Percentiles rank a stretch among this genome's conserved stretches.
phyloP scores from a whole-genome alignment of 2,329 filamentous ascomycete genomes.

The Phialophora expanda region DNA sequence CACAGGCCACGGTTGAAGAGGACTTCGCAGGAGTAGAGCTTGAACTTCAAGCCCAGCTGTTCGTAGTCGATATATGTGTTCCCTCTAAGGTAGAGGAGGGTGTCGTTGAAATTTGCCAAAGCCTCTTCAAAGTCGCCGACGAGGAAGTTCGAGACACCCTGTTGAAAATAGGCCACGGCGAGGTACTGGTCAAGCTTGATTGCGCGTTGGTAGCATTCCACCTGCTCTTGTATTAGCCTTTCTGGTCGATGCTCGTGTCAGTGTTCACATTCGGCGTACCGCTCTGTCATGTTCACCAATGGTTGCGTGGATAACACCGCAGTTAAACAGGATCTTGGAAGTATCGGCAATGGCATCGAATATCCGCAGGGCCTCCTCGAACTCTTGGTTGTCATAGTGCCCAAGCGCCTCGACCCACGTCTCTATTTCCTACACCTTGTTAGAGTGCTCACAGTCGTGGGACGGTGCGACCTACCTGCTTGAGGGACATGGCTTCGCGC shows the following conservation, averaged over 20 bases:
- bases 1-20: slow-evolving; percentile 96
- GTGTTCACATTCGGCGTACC: slow-evolving; percentile 55
- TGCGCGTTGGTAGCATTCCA: slow-evolving; percentile 92
- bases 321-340: slow-evolving; percentile 98
- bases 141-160: slow-evolving; percentile 97
- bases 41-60: slow-evolving; percentile 92
- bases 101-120: slow-evolving; percentile 98
- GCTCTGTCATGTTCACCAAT: slow-evolving; percentile 95
- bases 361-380: slow-evolving; percentile 81
- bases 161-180: slow-evolving; percentile 96
- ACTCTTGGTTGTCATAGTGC: slow-evolving; percentile 96
- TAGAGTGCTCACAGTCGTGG: background rate
- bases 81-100: slow-evolving; percentile 87
- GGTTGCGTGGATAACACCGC: slow-evolving; percentile 95
- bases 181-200: slow-evolving; percentile 92
- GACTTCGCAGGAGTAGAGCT: slow-evolving; percentile 95
- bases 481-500: slow-evolving; percentile 41
- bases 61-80: slow-evolving; percentile 99
- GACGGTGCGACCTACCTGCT: slow-evolving; percentile 38
- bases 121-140: slow-evolving; percentile 97
- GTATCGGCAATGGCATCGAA: slow-evolving; percentile 92
- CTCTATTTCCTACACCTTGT: slow-evolving; percentile 81
- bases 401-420: slow-evolving; percentile 92
- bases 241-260: slow-evolving; percentile 1
- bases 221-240: slow-evolving; percentile 57